Conservation (phyloP, 768 basidiomycete species). For the Clathrus columnatus region DNA sequence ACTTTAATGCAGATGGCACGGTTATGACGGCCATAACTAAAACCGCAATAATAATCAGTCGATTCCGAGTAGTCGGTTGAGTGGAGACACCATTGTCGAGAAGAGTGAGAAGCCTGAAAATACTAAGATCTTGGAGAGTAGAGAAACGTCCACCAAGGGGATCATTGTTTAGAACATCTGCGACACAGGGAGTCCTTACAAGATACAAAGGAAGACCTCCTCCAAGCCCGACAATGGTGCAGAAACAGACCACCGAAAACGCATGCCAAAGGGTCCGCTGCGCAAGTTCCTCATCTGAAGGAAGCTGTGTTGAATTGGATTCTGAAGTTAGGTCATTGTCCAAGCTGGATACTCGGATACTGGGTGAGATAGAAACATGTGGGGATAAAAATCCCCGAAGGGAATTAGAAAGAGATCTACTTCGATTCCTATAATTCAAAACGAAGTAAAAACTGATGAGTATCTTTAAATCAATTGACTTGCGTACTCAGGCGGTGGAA, state of each 20-base stretch:
- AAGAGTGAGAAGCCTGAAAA: slow-evolving; percentile 63
- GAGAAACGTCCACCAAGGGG: slow-evolving; percentile 53
- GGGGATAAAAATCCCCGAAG: slow-evolving; percentile 67
- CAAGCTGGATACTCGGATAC: slow-evolving; percentile 55
- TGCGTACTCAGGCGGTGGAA: slow-evolving; percentile 59
- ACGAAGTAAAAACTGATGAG: neutral
- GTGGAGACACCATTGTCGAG: slow-evolving; percentile 33
- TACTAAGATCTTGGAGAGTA: slow-evolving; percentile 63
- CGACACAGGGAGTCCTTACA: slow-evolving; percentile 59
- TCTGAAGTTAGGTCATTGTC: slow-evolving; percentile 36
- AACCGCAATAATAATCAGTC: slow-evolving; percentile 61
- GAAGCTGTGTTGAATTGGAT: slow-evolving; percentile 49
- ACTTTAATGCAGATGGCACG: slow-evolving; percentile 54
- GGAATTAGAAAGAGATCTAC: slow-evolving; percentile 46
- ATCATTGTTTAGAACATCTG: slow-evolving; percentile 35
- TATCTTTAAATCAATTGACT: neutral
- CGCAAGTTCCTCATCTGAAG: slow-evolving; percentile 65
- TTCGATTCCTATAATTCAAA: slow-evolving; percentile 49
- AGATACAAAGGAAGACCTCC: slow-evolving; percentile 68
- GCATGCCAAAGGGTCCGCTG: slow-evolving; percentile 65
- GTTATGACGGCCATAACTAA: slow-evolving; percentile 55
- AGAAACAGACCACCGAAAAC: slow-evolving; percentile 53
- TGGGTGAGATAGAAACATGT: slow-evolving; percentile 57
- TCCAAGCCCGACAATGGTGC: slow-evolving; percentile 61
- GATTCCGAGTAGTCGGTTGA: slow-evolving; percentile 24